Base-by-base conservation (phyloP, 2,329 filamentous ascomycete species). In the Penicillium concentricum region DNA sequence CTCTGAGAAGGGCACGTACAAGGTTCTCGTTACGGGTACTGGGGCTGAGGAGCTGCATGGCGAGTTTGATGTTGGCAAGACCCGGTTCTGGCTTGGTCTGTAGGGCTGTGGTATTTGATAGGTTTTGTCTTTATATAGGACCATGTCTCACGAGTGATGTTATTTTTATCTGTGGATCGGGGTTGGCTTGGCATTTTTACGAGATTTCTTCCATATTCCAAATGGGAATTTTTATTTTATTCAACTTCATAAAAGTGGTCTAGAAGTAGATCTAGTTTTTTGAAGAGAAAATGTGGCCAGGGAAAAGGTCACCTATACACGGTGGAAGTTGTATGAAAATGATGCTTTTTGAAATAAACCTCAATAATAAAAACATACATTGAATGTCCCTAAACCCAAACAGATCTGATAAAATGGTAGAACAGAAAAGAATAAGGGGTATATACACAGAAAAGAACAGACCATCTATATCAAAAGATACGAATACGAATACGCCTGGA, bases 41-140 rank as follows among this genome's bases (percentile, higher is more conserved):
- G 79, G 76, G 5, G 74, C 76, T 5, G 79, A 79, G 58, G 75
- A 78, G 9, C 69, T 88, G 15, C 81, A 70, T 63, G 81, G 74
- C 0, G 74, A 73, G 0, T 87, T 90, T 69, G 78, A 74, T 50
- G 80, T 90, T 15, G 72, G 72, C 16, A 82, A 86, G 77, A 86
- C 85, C 2, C 81, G 80, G 59, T 89, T 84, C 80, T 91, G 88
- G 88, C 81, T 80, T 54, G 87, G 87, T 0, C 58, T 90, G 58
- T 88, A 70, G 39, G 45, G 46, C 26, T 32, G 39, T 30, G 34
- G 22, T n/a, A 12, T 13, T 5, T 10, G 43, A 3, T 37, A n/a
- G 32, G 16, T 34, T 28, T 28, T 15, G 22, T 26, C 20, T 39
- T 32, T 48, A 35, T 51, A 35, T 51, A 22, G 15, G 22, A 42